Evolutionary conservation across 768 basidiomycete species (phyloP).

Genomic region (Podaxis sp.): DNA sequence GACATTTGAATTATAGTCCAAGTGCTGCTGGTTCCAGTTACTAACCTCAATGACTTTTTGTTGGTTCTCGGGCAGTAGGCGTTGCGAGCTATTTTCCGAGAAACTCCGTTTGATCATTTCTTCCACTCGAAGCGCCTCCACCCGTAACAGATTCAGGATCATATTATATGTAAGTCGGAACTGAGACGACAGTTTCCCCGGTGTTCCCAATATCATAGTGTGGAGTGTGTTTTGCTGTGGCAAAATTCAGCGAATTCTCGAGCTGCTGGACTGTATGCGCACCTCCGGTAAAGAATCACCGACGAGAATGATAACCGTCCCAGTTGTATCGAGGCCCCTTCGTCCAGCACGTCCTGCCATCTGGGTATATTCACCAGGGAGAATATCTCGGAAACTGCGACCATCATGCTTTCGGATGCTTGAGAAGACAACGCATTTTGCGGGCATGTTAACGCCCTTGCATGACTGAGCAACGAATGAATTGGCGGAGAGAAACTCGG

Average conservation of each 20-base stretch:
- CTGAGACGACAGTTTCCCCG: slow-evolving; percentile 91
- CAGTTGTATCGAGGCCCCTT: slow-evolving; percentile 91
- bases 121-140: slow-evolving; percentile 93
- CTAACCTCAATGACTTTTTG: slow-evolving; percentile 80
- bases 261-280: slow-evolving; percentile 14
- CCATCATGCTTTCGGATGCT: slow-evolving; percentile 96
- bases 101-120: slow-evolving; percentile 99
- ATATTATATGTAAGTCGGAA: slow-evolving; percentile 99
- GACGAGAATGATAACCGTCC: slow-evolving; percentile 90
- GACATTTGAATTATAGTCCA: neutral
- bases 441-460: slow-evolving; percentile 99
- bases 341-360: slow-evolving; percentile 99
- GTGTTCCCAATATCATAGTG: slow-evolving; percentile 93
- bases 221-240: slow-evolving; percentile 68
- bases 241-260: neutral
- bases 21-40: slow-evolving; percentile 11
- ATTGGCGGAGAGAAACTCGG: neutral
- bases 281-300: slow-evolving; percentile 89
- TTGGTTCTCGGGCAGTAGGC: slow-evolving; percentile 90
- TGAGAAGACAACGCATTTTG: slow-evolving; percentile 95
- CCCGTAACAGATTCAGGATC: slow-evolving; percentile 95
- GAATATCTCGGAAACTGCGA: slow-evolving; percentile 82
- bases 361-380: slow-evolving; percentile 95
- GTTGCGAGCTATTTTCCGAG: slow-evolving; percentile 95
- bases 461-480: slow-evolving; percentile 10